A percentile compares a stretch with the other conserved stretches of the same genome.
Evolutionary conservation across 305 asterid species (phyloP).

Genomic region (Ilex paraguariensis): DNA sequence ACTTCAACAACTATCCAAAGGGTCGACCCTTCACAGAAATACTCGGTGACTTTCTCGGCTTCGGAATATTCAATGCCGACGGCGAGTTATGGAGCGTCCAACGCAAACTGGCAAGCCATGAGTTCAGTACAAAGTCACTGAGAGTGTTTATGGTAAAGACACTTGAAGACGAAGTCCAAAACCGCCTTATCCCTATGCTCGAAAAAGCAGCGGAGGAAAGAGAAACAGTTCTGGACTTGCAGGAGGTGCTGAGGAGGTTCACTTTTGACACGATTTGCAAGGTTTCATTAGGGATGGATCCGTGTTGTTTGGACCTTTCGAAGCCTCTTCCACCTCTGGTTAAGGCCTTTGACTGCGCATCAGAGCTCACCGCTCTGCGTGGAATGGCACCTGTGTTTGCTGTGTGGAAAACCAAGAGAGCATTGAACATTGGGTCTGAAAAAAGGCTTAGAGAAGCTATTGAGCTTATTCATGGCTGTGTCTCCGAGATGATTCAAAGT

Average conservation of each 20-base stretch:
- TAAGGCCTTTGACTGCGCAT: slow-evolving; percentile 42
- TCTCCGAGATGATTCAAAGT: slow-evolving; percentile 32
- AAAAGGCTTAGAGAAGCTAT: slow-evolving; percentile 31
- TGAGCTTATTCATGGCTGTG: slow-evolving; percentile 26
- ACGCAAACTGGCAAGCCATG: neutral
- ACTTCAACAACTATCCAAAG: neutral
- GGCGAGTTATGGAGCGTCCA: neutral
- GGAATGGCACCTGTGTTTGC: slow-evolving; percentile 31
- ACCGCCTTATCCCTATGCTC: neutral
- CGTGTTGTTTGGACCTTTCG: slow-evolving; percentile 1
- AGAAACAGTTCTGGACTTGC: neutral
- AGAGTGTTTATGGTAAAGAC: neutral
- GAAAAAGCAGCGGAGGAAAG: neutral
- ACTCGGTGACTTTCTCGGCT: slow-evolving; percentile 3
- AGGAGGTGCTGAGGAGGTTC: neutral
- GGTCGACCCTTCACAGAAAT: neutral
- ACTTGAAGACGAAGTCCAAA: neutral
- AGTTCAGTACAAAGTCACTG: slow-evolving; percentile 2
- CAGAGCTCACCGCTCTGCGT: slow-evolving; percentile 41
- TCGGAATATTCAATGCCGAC: neutral
- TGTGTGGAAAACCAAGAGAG: slow-evolving; percentile 40
- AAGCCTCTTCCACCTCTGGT: neutral
- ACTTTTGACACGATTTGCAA: neutral
- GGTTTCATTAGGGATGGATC: neutral
- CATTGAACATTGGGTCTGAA: slow-evolving; percentile 31